phyloP scores from a whole-genome alignment of 495 filamentous ascomycete genomes.

The Aspergillus panamensis region DNA sequence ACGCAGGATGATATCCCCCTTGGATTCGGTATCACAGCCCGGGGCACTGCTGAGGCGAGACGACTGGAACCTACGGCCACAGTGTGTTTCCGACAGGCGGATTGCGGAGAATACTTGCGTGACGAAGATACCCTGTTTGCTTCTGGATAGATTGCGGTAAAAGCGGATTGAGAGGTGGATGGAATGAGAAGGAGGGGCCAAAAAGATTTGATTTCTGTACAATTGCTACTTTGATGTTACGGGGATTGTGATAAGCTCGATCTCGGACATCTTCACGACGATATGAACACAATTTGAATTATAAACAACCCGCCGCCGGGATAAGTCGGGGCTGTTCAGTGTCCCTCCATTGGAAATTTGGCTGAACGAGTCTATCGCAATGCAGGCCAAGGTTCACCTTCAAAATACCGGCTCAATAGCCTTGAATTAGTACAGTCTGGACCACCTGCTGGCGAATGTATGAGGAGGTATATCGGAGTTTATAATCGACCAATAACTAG shows the following conservation, averaged over 20 bases:
- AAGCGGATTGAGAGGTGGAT: not conserved
- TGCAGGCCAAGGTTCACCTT: too few species aligned
- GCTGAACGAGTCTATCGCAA: too few species aligned
- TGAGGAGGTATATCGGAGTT: too few species aligned
- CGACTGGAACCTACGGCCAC: conserved; percentile 86
- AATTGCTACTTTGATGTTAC: not conserved
- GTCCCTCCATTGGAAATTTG: not conserved
- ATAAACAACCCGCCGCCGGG: not conserved
- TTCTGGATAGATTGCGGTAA: not conserved
- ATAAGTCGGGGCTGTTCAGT: not conserved
- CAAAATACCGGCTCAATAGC: too few species aligned
- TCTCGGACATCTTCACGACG: not conserved
- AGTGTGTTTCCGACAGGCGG: conserved; percentile 78
- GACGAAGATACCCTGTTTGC: conserved; percentile 58
- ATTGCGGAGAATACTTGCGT: conserved; percentile 88
- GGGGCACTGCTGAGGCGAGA: conserved; percentile 76
- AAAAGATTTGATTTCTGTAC: not conserved
- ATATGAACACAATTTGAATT: not conserved
- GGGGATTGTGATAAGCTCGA: not conserved
- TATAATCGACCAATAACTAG: too few species aligned
- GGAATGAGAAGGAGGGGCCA: not conserved
- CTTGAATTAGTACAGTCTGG: too few species aligned
- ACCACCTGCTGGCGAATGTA: too few species aligned
- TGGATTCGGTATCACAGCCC: conserved; percentile 76
- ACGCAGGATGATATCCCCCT: conserved; percentile 44